Evolutionary conservation across 306 rosid species (phyloP).

Genomic region (Sindora glabra): DNA sequence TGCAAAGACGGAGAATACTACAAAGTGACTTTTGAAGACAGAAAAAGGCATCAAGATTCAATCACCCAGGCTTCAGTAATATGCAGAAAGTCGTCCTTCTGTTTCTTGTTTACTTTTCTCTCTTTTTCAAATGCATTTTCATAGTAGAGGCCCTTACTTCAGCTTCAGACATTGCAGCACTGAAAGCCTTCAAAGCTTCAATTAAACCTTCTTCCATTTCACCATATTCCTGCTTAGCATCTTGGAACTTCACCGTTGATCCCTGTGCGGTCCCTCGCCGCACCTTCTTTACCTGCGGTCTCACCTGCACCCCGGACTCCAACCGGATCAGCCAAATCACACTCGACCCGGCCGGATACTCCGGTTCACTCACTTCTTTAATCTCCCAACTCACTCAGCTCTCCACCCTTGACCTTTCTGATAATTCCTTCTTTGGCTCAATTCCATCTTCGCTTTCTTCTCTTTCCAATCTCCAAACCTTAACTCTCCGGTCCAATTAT

Average conservation of each 20-base stretch:
- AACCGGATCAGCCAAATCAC: constrained; percentile 65
- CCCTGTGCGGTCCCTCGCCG: constrained; percentile 78
- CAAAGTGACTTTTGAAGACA: background rate
- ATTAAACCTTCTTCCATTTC: constrained; percentile 58
- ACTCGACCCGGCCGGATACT: constrained; percentile 79
- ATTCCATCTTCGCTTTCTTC: constrained; percentile 67
- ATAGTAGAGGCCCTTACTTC: constrained; percentile 37
- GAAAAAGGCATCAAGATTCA: background rate
- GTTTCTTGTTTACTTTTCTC: background rate
- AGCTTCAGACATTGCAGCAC: constrained; percentile 53
- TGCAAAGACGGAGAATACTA: too few species aligned
- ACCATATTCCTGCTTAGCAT: constrained; percentile 64
- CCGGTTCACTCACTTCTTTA: constrained; percentile 62
- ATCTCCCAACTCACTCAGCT: constrained; percentile 54
- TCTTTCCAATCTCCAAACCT: constrained; percentile 45
- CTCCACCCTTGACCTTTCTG: constrained; percentile 58
- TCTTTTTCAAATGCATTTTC: background rate
- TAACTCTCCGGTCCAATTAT: constrained; percentile 64
- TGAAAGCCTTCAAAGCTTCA: constrained; percentile 74
- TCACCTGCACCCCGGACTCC: constrained; percentile 61
- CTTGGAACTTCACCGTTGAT: constrained; percentile 84
- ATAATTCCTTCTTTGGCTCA: constrained; percentile 54
- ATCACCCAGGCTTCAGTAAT: too few species aligned
- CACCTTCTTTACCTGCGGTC: constrained; percentile 62
- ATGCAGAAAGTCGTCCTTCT: constrained; percentile 11